Base-by-base conservation (phyloP, 2,329 filamentous ascomycete species). In the Fusarium azukiicola region DNA sequence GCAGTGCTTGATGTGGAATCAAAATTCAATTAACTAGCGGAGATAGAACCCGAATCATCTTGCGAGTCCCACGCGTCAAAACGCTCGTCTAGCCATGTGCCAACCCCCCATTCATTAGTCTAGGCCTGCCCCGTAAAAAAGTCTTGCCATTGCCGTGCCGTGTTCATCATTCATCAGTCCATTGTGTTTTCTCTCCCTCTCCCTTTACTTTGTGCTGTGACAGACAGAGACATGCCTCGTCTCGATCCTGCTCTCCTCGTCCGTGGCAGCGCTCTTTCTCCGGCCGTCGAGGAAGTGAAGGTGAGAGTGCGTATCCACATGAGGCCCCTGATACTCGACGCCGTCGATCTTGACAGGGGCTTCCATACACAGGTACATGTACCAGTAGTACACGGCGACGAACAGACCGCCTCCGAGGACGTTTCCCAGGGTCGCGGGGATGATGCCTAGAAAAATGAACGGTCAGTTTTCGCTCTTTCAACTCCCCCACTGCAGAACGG, bases 321-420 rank as follows among this genome's bases (percentile, higher is more conserved):
- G 21, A 1, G 73, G 73, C 0, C 76, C 78, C 38, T 71, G 69
- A 44, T 75, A 78, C 16, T 73, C 73, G 12, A 64, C 64, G 2
- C 73, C 75, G 16, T 82, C 80, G 17, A 74, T 47, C 42, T 74
- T 75, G n/a, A 75, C 47, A 8, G 76, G 61, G 1, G 69, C 64
- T 32, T 82, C 80, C 19, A 56, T 69, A 4, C 70, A 72, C 38
- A 82, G 23, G 54, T 82, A 82, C 75, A 82, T 82, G 69, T 79
- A 82, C 80, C 80, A 82, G 46, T 79, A 81, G 14, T 82, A 89
- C 0, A 85, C 87, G 9, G 89, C 91, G n/a, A 89, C 89, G 77
- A 93, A 93, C 4, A 92, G 54, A 0, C 85, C 87, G 4, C 92
- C 92, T 1, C 92, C 92, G 5, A 93, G 79, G 21, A 91, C 89